These are phyloP conservation scores for Suillus discolor DNA, from an alignment of 768 basidiomycete genomes.

Conservation along the genomic window DNA sequence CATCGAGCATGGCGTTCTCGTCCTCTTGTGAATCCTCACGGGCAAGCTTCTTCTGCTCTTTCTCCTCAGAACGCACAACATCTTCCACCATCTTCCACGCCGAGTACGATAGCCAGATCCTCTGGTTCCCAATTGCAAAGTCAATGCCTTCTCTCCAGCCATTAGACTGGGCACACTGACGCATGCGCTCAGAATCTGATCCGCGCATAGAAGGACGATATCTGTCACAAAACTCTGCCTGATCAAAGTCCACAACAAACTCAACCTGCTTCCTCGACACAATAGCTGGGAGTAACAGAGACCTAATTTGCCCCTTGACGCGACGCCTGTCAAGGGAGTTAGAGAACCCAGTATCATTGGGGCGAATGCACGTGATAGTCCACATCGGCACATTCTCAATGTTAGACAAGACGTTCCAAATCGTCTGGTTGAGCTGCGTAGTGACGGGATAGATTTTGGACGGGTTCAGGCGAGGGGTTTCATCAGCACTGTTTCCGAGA, in stretches of 20 bases:
- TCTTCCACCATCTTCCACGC: slow-evolving; percentile 68
- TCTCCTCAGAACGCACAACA: slow-evolving; percentile 51
- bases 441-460: slow-evolving; percentile 59
- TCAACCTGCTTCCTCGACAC: slow-evolving; percentile 52
- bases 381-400: slow-evolving; percentile 51
- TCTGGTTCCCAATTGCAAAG: slow-evolving; percentile 52
- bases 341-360: slow-evolving; percentile 64
- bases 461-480: slow-evolving; percentile 48
- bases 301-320: slow-evolving; percentile 57
- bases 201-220: slow-evolving; percentile 55
- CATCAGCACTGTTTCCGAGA: slow-evolving; percentile 32
- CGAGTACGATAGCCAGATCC: slow-evolving; percentile 56
- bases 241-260: slow-evolving; percentile 51
- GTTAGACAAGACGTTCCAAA: slow-evolving; percentile 48
- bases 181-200: slow-evolving; percentile 48
- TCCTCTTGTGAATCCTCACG: slow-evolving; percentile 47
- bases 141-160: slow-evolving; percentile 59
- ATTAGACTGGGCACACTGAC: slow-evolving; percentile 50
- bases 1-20: slow-evolving; percentile 44
- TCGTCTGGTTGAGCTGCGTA: slow-evolving; percentile 56
- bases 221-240: slow-evolving; percentile 52
- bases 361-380: slow-evolving; percentile 63
- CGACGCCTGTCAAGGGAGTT: slow-evolving; percentile 67
- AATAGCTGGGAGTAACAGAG: slow-evolving; percentile 55
- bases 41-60: slow-evolving; percentile 44